These are phyloP conservation scores for Pichiaceae sp. DNA, from an alignment of 1,139 yeast genomes.

Conservation along the genomic window DNA sequence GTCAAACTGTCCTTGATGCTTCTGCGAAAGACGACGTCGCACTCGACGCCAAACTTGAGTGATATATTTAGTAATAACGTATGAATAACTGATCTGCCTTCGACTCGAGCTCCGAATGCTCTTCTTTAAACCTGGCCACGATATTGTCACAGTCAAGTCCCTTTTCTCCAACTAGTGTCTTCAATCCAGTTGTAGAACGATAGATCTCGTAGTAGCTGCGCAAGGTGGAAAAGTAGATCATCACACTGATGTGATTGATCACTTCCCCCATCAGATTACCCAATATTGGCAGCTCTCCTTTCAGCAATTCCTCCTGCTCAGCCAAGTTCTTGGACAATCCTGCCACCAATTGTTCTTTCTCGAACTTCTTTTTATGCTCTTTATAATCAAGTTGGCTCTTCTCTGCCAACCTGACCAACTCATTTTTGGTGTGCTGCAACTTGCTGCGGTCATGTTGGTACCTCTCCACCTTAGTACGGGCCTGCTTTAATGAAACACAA, in stretches of 20 bases:
- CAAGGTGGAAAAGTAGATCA: conserved; percentile 27
- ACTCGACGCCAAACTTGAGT: no score
- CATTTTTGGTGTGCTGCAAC: conserved; percentile 2
- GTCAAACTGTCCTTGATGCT: no score
- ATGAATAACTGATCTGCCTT: no score
- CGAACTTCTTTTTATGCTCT: conserved; percentile 27
- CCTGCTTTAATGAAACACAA: background rate
- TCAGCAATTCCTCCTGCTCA: conserved; percentile 26
- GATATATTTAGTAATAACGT: no score
- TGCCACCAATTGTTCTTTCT: conserved; percentile 28
- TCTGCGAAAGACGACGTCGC: no score
- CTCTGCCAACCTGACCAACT: conserved; percentile 8
- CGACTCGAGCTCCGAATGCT: no score
- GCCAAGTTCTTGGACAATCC: conserved; percentile 26
- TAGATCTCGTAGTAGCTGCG: conserved; percentile 25
- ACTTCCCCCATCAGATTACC: conserved; percentile 25
- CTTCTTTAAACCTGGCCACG: background rate
- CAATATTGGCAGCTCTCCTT: conserved; percentile 24
- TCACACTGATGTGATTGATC: conserved; percentile 24
- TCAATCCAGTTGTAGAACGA: conserved; percentile 2
- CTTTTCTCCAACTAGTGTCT: background rate
- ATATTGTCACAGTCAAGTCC: no score
- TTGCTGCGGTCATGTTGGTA: background rate
- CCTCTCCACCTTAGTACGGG: background rate
- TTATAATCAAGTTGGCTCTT: conserved; percentile 10